phyloP scores from a whole-genome alignment of 1,139 yeast species.

The Chernovozyma sophiae-reginae region DNA sequence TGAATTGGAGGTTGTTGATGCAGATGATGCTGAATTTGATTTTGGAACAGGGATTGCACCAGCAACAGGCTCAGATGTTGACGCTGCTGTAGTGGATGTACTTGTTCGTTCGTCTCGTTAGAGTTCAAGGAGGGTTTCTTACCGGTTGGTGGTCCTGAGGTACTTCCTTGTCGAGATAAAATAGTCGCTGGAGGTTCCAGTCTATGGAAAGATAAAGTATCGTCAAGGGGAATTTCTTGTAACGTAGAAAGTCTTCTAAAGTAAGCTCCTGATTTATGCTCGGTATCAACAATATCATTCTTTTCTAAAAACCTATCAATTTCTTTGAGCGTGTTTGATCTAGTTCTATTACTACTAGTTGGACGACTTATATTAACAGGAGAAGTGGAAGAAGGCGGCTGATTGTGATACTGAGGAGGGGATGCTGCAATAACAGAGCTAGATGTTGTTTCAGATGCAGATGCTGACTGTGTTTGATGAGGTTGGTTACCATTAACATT shows the following conservation, averaged over 20 bases:
- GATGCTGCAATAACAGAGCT: slow-evolving; percentile 17
- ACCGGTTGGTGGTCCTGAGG: not conserved
- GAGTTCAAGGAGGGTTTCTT: not conserved
- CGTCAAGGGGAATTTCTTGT: slow-evolving; percentile 52
- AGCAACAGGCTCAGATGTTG: slow-evolving; percentile 6
- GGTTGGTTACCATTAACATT: not conserved
- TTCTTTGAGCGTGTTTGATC: slow-evolving; percentile 40
- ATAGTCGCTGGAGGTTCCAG: not conserved
- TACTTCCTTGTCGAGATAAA: not conserved
- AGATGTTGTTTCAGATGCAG: slow-evolving; percentile 25
- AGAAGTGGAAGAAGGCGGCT: slow-evolving; percentile 9
- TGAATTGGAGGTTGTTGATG: slow-evolving; percentile 2
- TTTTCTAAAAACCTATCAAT: slow-evolving; percentile 38
- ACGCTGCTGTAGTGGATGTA: not conserved
- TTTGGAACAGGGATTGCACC: slow-evolving; percentile 2
- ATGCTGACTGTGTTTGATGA: slow-evolving; percentile 18
- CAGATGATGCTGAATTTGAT: slow-evolving; percentile 5
- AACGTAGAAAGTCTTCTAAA: slow-evolving; percentile 67
- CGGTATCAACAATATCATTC: slow-evolving; percentile 38
- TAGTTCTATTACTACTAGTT: slow-evolving; percentile 20
- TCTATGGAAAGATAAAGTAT: slow-evolving; percentile 9
- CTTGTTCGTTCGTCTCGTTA: not conserved
- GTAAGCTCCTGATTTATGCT: slow-evolving; percentile 59
- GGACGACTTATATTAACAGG: slow-evolving; percentile 14
- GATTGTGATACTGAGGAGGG: slow-evolving; percentile 11